phyloP scores from a whole-genome alignment of 495 filamentous ascomycete species.

The Lophium mytilinum region DNA sequence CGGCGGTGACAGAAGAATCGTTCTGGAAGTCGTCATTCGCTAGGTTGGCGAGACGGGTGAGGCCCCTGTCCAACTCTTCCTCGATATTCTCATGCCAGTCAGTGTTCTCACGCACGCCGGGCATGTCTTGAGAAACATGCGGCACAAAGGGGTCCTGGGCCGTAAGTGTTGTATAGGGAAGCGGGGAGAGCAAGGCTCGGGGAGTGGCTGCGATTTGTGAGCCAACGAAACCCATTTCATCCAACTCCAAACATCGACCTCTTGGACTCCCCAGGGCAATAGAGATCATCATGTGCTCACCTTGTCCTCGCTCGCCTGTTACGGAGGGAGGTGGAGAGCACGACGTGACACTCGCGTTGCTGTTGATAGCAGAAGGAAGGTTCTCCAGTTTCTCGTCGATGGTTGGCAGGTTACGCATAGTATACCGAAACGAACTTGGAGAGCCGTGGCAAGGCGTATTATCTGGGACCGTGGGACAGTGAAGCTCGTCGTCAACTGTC shows the following conservation, averaged over 20 bases:
- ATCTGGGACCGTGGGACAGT: background rate
- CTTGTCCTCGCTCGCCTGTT: background rate
- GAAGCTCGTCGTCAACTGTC: background rate
- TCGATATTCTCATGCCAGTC: slow-evolving; percentile 17
- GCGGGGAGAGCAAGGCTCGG: background rate
- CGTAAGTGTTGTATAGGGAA: background rate
- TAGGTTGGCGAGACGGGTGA: slow-evolving; percentile 18
- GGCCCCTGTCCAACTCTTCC: slow-evolving; percentile 11
- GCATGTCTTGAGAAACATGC: background rate
- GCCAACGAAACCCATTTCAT: background rate
- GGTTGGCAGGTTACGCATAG: slow-evolving; percentile 1
- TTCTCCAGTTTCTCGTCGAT: slow-evolving; percentile 16
- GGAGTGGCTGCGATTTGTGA: background rate
- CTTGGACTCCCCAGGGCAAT: background rate
- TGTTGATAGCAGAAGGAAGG: slow-evolving; percentile 4
- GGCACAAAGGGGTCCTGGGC: background rate
- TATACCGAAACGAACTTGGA: slow-evolving; percentile 6
- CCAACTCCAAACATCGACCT: background rate
- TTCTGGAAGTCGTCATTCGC: slow-evolving; percentile 18
- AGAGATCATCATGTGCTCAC: background rate
- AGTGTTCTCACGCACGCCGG: slow-evolving; percentile 7
- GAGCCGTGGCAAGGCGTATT: slow-evolving; percentile 1
- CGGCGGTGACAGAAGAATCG: slow-evolving; percentile 10
- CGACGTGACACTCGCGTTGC: background rate
- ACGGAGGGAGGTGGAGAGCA: background rate